Evolutionary conservation across 768 basidiomycete species (phyloP), one percentile per base, ranked within the genome.

Genomic region (Mycena leptocephala): DNA sequence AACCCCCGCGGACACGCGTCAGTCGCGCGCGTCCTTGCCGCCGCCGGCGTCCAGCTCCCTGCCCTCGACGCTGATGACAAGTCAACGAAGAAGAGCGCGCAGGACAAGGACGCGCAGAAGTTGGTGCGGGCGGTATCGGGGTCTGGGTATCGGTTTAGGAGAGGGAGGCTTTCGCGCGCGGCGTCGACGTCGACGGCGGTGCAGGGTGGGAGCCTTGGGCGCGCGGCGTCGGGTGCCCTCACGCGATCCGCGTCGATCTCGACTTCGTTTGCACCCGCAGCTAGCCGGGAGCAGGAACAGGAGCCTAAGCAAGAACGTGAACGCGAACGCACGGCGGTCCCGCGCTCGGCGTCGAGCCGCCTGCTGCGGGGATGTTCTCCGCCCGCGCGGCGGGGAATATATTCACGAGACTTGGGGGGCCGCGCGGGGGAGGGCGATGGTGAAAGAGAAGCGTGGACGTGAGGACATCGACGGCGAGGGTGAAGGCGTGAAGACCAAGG

Each of bases 1-100:
- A 92, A 86, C 18, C 88, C 95, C 2, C 90, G 92, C 55, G 91
- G 91, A 5, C 97, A 98, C 78, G 92, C 93, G 0, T 92, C 95
- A 1, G 93, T 98, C 65, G 82, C 87, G 63, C 90, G 91, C 37
- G 92, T 96, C 22, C 90, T 97, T 46, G 85, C 88, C 41, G 91
- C 91, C 4, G 94, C 95, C 20, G 86, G 86, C 14, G 74, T 87
- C 24, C 68, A 70, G 22, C 43, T 81, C 8, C 80, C 72, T 20
- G 28, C 68, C 35, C 13, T 13, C 35, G 13, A 13, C 35, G 35
- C 35, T 6, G 13, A 37, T 13, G 35, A 37, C 7, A 37, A 37
- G 35, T 18, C 11, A 41, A 41, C 39, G 39, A 13, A 10, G 3
- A 41, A 20, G 26, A 32, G 35, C 3, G 14, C 22, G 22, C 39